Percentiles rank a stretch among this genome's conserved stretches.
Evolutionary conservation across 257 asterid genomes (phyloP).

Genomic region (Fraxinus quadrangulata): DNA sequence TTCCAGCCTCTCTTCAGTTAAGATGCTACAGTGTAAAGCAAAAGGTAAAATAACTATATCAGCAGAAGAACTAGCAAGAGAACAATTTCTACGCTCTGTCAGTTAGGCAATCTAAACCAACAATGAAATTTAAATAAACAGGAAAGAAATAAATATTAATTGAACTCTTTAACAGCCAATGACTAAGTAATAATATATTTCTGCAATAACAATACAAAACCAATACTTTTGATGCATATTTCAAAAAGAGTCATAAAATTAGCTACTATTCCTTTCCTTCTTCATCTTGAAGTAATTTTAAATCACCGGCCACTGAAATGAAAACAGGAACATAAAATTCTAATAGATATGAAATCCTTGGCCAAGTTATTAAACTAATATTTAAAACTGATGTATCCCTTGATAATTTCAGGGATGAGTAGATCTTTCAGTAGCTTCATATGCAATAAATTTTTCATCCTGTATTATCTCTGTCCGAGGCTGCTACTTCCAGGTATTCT

Average conservation of each 20-base stretch:
- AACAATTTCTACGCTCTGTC: constrained; percentile 9
- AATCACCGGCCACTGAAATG: not conserved
- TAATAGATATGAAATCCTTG: not conserved
- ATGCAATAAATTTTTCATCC: constrained; percentile 8
- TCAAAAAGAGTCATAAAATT: not conserved
- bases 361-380: not conserved
- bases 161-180: constrained; percentile 7
- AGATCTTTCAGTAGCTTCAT: constrained; percentile 14
- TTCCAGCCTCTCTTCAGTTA: constrained; percentile 90
- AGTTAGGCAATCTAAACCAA: constrained; percentile 18
- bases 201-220: not conserved
- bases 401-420: not conserved
- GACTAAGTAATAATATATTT: constrained; percentile 23
- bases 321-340: not conserved
- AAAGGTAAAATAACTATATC: constrained; percentile 19
- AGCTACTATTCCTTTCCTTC: constrained; percentile 2
- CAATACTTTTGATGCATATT: not conserved
- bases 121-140: not conserved
- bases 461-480: not conserved
- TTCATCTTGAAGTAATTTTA: not conserved
- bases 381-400: not conserved
- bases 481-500: constrained; percentile 6
- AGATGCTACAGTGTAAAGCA: constrained; percentile 60
- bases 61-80: constrained; percentile 23
- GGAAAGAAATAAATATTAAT: constrained; percentile 21